A percentile compares a stretch with the other conserved stretches of the same genome.
Conservation (phyloP, 2,329 filamentous ascomycete species). For the Metarhizium anisopliae region DNA sequence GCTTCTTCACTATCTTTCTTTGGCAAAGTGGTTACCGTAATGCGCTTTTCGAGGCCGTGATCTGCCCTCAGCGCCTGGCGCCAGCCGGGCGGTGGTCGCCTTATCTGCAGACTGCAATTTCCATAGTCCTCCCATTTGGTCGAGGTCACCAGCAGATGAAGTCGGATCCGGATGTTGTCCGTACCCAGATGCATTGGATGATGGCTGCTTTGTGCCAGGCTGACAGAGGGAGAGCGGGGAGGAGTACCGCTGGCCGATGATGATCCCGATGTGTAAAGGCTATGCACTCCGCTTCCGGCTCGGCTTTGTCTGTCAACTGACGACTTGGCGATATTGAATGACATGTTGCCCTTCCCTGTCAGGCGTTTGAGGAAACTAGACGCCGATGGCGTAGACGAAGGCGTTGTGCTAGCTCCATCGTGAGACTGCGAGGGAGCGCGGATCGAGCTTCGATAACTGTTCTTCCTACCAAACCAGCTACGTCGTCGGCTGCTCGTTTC, state of each 20-base stretch:
- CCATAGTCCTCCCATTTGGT: constrained; percentile 90
- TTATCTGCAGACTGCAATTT: constrained; percentile 72
- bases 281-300: constrained; percentile 44
- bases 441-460: constrained; percentile 55
- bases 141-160: constrained; percentile 69
- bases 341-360: constrained; percentile 57
- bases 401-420: constrained; percentile 61
- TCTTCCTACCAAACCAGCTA: constrained; percentile 54
- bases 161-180: constrained; percentile 69
- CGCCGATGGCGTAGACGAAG: constrained; percentile 53
- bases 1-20: constrained; percentile 48
- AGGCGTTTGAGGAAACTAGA: constrained; percentile 76
- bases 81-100: constrained; percentile 58
- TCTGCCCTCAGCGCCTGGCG: constrained; percentile 49
- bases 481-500: constrained; percentile 37
- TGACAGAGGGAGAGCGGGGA: constrained; percentile 50
- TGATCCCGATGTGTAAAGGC: constrained; percentile 51
- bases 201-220: constrained; percentile 40
- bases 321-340: constrained; percentile 76
- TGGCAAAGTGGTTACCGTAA: constrained; percentile 67
- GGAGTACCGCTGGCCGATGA: constrained; percentile 41
- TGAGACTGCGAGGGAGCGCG: constrained; percentile 59
- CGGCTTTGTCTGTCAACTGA: constrained; percentile 53
- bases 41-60: constrained; percentile 71
- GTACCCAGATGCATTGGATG: constrained; percentile 54